A percentile compares a stretch with the other conserved stretches of the same genome.
Conservation (phyloP, 1,284 basidiomycete genomes). For the Ceratobasidium papillatum region DNA sequence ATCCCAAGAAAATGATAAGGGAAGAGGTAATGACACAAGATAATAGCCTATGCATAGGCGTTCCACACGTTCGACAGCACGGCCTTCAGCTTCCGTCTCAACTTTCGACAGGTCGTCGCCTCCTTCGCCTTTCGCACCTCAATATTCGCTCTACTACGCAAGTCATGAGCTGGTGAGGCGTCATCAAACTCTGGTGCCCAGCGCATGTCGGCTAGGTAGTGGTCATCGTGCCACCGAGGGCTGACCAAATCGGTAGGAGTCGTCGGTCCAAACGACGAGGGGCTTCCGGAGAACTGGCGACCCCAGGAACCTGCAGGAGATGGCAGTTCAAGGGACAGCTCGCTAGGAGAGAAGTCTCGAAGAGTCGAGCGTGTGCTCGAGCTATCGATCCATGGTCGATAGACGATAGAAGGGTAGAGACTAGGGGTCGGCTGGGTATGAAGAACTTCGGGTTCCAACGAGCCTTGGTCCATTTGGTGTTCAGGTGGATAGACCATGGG, state of each 20-base stretch:
- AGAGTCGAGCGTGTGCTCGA: neutral
- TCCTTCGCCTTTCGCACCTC: constrained; percentile 1
- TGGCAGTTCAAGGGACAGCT: neutral
- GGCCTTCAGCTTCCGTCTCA: constrained; percentile 10
- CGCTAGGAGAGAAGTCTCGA: neutral
- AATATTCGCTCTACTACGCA: neutral
- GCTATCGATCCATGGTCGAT: neutral
- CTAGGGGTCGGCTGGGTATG: too few relatives aligned
- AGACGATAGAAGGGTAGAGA: neutral
- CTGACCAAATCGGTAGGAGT: constrained; percentile 1
- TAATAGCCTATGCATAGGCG: neutral
- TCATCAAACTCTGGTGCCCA: neutral
- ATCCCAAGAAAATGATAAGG: too few relatives aligned
- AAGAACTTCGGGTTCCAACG: neutral
- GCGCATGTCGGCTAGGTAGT: neutral
- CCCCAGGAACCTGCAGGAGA: neutral
- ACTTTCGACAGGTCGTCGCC: constrained; percentile 6
- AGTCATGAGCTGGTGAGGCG: neutral
- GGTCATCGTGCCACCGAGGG: neutral
- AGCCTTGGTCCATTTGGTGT: neutral
- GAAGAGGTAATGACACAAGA: too few relatives aligned
- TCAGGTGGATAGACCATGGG: neutral
- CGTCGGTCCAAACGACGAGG: constrained; percentile 6
- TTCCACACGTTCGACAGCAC: neutral
- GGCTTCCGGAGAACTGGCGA: neutral